Evolutionary conservation across 2,329 filamentous ascomycete genomes (phyloP), one percentile per base, ranked within the genome.

Genomic region (Trichophyton verrucosum): DNA sequence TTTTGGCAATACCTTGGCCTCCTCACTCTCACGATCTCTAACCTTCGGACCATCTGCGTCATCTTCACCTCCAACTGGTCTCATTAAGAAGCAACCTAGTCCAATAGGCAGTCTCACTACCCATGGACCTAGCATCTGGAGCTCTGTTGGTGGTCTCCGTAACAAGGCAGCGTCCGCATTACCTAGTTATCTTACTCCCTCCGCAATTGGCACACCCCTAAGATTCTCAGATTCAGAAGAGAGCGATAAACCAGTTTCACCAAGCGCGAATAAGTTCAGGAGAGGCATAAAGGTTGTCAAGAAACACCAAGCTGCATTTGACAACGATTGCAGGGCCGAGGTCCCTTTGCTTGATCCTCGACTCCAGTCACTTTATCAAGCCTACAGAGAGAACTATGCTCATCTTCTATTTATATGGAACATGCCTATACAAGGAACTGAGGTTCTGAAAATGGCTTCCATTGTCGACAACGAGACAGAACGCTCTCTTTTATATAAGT

Each of bases 321-420:
- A 82, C 61, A 76, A 79, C 40, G 78, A 82, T 62, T 76, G 75
- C 11, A 71, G 74, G 58, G 70, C 76, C 2, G 74, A 74, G 59
- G 70, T 74, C 17, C 74, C 79, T 11, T 70, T 85, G 20, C 71
- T 85, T 4, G 77, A 83, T 49, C 72, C 74, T 51, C 73, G 72
- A 8, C 76, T 80, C 51, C 75, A 77, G 20, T 71, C 69, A 64
- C 72, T 80, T 49, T 81, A 80, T 65, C 72, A 71, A 5, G 73
- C 77, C 1, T 86, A 84, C 73, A 78, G 82, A 47, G 71, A 75
- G 58, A 74, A 78, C 51, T 86, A 86, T 69, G 81, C 83, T 2
- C 74, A 83, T 56, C 73, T 83, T 60, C 75, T 86, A 3, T 78
- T 78, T n/a, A 77, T 80, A 7, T 86, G 83, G 83, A 78, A 77